These are phyloP conservation scores for Kodamaea ohmeri DNA, from an alignment of 1,139 yeast species.

Conservation along the genomic window DNA sequence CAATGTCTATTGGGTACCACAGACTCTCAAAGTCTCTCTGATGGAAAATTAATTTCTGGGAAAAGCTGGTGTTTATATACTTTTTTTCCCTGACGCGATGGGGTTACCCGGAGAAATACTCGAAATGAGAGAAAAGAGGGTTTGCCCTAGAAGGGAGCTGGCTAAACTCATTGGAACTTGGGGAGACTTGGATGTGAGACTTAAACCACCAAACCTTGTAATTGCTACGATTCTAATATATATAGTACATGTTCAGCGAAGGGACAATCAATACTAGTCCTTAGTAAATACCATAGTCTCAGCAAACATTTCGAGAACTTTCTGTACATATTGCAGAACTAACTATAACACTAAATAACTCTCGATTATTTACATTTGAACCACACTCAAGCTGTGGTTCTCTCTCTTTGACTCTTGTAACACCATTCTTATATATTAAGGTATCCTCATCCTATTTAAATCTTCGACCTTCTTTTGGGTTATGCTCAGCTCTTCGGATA, in stretches of 20 bases:
- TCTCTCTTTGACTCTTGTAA: background rate
- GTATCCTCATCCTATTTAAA: conserved; percentile 22
- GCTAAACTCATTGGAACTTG: too few relatives aligned
- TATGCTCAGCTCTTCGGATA: conserved; percentile 10
- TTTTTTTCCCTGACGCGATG: conserved; percentile 10
- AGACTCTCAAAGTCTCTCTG: conserved; percentile 7
- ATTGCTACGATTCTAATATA: too few relatives aligned
- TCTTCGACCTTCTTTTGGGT: conserved; percentile 22
- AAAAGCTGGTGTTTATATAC: conserved; percentile 13
- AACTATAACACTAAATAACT: too few relatives aligned
- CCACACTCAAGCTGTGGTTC: too few relatives aligned
- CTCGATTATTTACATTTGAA: too few relatives aligned
- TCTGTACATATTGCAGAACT: too few relatives aligned
- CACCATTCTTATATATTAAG: conserved; percentile 7
- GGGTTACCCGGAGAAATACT: conserved; percentile 6
- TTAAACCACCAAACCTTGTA: too few relatives aligned
- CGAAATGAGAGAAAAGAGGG: background rate
- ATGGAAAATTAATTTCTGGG: conserved; percentile 3
- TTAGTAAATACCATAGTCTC: too few relatives aligned
- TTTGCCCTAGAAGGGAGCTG: background rate
- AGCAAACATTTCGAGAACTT: too few relatives aligned
- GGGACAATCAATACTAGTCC: too few relatives aligned
- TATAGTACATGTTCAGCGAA: too few relatives aligned
- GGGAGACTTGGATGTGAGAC: too few relatives aligned
- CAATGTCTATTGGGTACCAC: conserved; percentile 8